A percentile compares a stretch with the other conserved stretches of the same genome.
Conservation (phyloP, 2,329 filamentous ascomycete species). For the Trichoderma sp. region DNA sequence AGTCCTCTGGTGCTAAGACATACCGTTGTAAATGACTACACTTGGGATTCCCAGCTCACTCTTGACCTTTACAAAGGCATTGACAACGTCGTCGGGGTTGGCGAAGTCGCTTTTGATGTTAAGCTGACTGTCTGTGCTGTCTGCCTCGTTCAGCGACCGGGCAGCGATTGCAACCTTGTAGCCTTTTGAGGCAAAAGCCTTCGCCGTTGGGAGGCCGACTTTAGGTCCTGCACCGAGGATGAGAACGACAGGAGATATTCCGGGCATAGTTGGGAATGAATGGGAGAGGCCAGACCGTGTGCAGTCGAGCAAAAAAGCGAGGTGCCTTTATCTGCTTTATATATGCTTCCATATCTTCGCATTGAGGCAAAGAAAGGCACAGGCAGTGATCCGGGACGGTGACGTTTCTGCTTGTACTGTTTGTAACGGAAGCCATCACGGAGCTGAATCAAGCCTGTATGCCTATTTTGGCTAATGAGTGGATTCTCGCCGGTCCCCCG, state of each 20-base stretch:
- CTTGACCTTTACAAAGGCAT: constrained; percentile 1
- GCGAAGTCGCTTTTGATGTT: constrained; percentile 11
- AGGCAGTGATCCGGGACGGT: not conserved
- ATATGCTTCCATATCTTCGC: not conserved
- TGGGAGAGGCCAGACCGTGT: not conserved
- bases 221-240: constrained; percentile 2
- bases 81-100: constrained; percentile 2
- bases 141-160: constrained; percentile 7
- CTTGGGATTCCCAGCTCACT: not conserved
- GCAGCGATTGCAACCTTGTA: constrained; percentile 11
- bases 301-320: not conserved
- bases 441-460: not conserved
- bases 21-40: constrained; percentile 13
- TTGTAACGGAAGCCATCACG: not conserved
- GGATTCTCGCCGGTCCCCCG: not conserved
- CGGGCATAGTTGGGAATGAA: not conserved
- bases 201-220: not conserved
- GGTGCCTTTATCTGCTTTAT: not conserved
- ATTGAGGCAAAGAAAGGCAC: not conserved
- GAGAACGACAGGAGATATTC: not conserved
- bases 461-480: not conserved
- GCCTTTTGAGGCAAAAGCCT: not conserved
- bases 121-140: not conserved
- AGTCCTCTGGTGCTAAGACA: not conserved
- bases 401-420: not conserved